Conservation (phyloP, 441 rosid species). For the Pelargonium citronellum region DNA sequence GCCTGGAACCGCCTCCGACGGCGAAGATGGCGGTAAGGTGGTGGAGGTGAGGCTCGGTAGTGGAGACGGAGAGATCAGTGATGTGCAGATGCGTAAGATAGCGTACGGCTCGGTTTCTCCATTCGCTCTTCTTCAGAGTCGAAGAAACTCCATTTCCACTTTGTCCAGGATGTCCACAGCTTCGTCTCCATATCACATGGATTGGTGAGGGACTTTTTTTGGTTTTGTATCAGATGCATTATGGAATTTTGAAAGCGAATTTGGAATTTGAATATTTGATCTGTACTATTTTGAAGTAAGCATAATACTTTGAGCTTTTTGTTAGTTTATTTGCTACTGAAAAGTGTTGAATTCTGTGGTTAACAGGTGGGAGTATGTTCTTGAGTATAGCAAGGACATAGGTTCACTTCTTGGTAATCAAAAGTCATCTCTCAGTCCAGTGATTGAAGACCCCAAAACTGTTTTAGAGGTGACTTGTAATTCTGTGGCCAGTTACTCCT, state of each 20-base stretch:
- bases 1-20: slow-evolving; percentile 23
- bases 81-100: slow-evolving; percentile 69
- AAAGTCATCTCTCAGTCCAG: slow-evolving; percentile 27
- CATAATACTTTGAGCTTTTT: too few species aligned
- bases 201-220: slow-evolving; percentile 39
- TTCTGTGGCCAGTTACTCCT: background rate
- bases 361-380: slow-evolving; percentile 75
- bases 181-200: slow-evolving; percentile 51
- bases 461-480: slow-evolving; percentile 45
- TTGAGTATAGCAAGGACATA: slow-evolving; percentile 86
- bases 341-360: slow-evolving; percentile 16
- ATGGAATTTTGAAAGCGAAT: too few species aligned
- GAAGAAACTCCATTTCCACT: slow-evolving; percentile 50
- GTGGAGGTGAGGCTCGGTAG: slow-evolving; percentile 59
- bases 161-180: slow-evolving; percentile 50
- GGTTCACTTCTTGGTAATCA: slow-evolving; percentile 51
- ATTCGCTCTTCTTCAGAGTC: slow-evolving; percentile 78
- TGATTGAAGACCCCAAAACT: slow-evolving; percentile 57
- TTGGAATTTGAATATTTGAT: background rate
- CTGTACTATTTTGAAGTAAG: background rate
- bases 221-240: background rate
- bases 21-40: slow-evolving; percentile 56
- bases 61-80: slow-evolving; percentile 57
- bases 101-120: slow-evolving; percentile 85
- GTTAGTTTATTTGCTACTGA: background rate